These are phyloP conservation scores for Schizosaccharomyces japonicus DNA, from an alignment of 805 yeast species.

Conservation along the genomic window DNA sequence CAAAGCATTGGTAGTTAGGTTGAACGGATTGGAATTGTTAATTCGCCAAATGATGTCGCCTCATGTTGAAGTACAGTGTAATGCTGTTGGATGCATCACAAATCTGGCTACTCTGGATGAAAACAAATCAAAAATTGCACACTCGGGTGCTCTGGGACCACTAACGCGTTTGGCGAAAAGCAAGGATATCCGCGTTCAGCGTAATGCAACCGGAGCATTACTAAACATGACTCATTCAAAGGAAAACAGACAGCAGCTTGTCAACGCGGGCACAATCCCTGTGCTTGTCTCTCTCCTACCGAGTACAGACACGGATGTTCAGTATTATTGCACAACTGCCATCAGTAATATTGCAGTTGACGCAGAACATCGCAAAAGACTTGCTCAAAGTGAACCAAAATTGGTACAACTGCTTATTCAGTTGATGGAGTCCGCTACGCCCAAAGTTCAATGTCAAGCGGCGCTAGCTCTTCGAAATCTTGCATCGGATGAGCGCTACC, in stretches of 20 bases:
- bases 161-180: conserved; percentile 84
- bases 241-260: conserved; percentile 87
- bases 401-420: conserved; percentile 68
- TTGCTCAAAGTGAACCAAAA: conserved; percentile 80
- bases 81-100: conserved; percentile 96
- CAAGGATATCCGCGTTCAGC: conserved; percentile 81
- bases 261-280: conserved; percentile 95
- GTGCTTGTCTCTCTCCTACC: conserved; percentile 70
- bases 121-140: conserved; percentile 85
- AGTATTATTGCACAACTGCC: conserved; percentile 94
- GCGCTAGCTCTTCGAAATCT: conserved; percentile 84
- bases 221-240: conserved; percentile 94
- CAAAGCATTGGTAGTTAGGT: conserved; percentile 76
- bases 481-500: conserved; percentile 90
- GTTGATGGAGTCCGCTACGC: conserved; percentile 78
- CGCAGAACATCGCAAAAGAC: conserved; percentile 64
- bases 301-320: conserved; percentile 84
- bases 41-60: conserved; percentile 94
- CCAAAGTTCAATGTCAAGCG: conserved; percentile 95
- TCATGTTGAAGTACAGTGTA: conserved; percentile 94
- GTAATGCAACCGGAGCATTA: conserved; percentile 95
- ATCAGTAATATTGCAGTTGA: conserved; percentile 93
- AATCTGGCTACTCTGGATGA: conserved; percentile 95
- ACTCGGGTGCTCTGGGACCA: conserved; percentile 86
- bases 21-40: conserved; percentile 93